Base-by-base conservation (phyloP, 2,329 filamentous ascomycete species). In the Fusarium tjaetaba region DNA sequence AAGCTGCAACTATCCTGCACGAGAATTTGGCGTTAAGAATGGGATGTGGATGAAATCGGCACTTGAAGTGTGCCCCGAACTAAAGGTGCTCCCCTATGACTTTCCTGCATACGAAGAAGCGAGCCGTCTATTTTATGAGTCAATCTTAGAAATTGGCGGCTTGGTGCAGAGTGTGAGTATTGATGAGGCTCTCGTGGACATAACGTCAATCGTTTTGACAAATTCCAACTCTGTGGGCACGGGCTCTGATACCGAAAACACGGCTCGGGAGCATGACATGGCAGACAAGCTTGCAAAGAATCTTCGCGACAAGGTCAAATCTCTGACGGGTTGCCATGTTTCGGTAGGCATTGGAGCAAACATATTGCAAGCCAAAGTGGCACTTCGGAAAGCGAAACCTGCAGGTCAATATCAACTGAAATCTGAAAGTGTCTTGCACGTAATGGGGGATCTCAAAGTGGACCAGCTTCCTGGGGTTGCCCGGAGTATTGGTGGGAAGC, bases 11-110 rank as follows among this genome's bases (percentile, higher is more conserved):
- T 99, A 99, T 80, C 91, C 93, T 26, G 96, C 97, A 11, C 90
- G 96, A 42, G 88, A 89, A 38, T 96, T 92, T 76, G 96, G 96
- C 2, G 88, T 99, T 61, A 97, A 95, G 80, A 99, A 99, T 76
- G 97, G 97, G 42, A 99, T 98, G 96, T 99, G 97, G 96, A 98
- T 99, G 96, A 97, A 96, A 80, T 88, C 89, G 39, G 96, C 96
- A 0, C 86, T 92, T 67, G 92, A 96, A 74, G 82, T 96, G 24
- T 99, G 95, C 79, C 92, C 96, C 1, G 90, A 94, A 28, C 85
- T 99, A 24, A 95, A 97, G 75, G 91, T 98, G 4, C 80, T 99
- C n/a, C 94, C 95, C 0, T 99, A 99, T 77, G 95, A 99, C 79
- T 99, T 98, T 79, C 92, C 93, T 4, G 96, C 91, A 0, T 99